A percentile compares a stretch with the other conserved stretches of the same genome.
Evolutionary conservation across 148 eudicot genomes (phyloP).

Genomic region (Rhododendron williamsianum): DNA sequence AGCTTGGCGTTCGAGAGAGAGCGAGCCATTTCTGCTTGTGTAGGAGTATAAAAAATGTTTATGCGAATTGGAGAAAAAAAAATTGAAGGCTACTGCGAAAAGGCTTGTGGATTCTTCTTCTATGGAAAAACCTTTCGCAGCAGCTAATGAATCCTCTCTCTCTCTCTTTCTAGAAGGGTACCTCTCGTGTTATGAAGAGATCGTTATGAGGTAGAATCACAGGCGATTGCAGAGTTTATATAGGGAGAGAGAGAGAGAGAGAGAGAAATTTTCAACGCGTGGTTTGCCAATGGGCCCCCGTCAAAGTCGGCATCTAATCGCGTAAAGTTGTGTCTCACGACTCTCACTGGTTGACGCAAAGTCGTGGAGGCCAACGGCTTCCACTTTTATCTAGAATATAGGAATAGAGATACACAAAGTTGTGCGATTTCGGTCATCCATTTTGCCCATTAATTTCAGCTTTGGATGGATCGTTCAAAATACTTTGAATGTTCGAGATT

Average conservation of each 20-base stretch:
- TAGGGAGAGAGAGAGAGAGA: constrained; percentile 1
- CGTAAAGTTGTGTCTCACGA: background rate
- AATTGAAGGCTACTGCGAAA: constrained; percentile 13
- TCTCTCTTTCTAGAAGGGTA: background rate
- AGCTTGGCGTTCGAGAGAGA: constrained; percentile 54
- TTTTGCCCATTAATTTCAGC: too few relatives aligned
- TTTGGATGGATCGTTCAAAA: too few relatives aligned
- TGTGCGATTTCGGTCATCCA: too few relatives aligned
- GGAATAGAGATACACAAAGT: too few relatives aligned
- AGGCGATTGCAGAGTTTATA: constrained; percentile 14
- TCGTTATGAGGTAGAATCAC: background rate
- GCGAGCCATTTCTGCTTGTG: constrained; percentile 38
- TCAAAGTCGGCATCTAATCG: constrained; percentile 15
- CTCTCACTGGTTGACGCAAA: background rate
- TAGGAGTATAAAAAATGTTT: background rate
- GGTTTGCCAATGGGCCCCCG: constrained; percentile 2
- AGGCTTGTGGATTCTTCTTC: background rate
- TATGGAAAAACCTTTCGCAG: constrained; percentile 11
- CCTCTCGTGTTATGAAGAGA: background rate
- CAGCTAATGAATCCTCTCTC: background rate
- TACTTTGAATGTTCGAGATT: too few relatives aligned
- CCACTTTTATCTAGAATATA: background rate
- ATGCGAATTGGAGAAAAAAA: background rate
- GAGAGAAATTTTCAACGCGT: background rate
- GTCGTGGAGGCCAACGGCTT: background rate